Evolutionary conservation across 1,139 yeast species (phyloP), one percentile per base, ranked within the genome.

Genomic region (Lodderomyces margitis): DNA sequence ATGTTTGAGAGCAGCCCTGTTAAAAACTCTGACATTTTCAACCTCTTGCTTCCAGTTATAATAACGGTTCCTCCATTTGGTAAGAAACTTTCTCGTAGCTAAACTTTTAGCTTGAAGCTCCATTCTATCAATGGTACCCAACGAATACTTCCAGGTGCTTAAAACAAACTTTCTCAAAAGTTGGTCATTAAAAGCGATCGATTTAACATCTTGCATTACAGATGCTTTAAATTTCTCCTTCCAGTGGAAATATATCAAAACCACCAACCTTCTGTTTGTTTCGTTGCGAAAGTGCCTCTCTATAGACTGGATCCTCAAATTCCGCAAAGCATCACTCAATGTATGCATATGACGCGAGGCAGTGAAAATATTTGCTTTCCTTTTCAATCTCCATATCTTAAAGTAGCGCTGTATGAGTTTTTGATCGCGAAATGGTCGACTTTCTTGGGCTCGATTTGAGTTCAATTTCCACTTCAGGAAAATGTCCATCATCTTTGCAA

Each of bases 381-480:
- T 28, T 14, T 4, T 15, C 32, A 15, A 6, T 28, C 3, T 15
- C 32, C 32, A 28, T 15, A 4, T 14, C 11, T 28, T 28, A 19
- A 28, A 28, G 16, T 28, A 28, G 11, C 19, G 17, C 7, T 28
- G 32, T 15, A 32, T 12, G 35, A 32, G 35, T 10, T 32, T 32
- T 5, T 24, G 7, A 20, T 32, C 8, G 5, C n/a, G 15, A 19
- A 20, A 32, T 16, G 24, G 20, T 5, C 24, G 35, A 19, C 11
- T 15, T 5, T 32, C 24, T 5, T 5, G 12, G 15, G n/a, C n/a
- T 9, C 16, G 34, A 5, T 3, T 10, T 11, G 34, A 4, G 10
- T 20, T 14, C 15, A 32, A 5, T 11, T 5, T 32, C 44, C 43
- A 44, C n/a, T 33, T 25, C 20, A 14, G 21, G 9, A 44, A 44